Conservation (phyloP, 164 flowering plant genomes). For the Aristolochia contorta region DNA sequence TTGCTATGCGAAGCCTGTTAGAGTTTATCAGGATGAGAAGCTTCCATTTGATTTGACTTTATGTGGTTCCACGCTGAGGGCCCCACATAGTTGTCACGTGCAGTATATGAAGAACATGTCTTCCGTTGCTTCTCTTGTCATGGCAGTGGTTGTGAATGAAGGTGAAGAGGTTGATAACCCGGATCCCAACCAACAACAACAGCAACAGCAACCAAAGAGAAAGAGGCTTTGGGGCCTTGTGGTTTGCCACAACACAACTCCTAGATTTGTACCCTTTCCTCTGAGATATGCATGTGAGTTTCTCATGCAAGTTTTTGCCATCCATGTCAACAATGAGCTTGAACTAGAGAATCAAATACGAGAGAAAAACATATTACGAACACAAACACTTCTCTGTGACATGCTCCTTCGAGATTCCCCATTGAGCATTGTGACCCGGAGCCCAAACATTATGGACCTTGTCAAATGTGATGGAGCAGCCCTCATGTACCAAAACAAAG, state of each 20-base stretch:
- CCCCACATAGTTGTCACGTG: constrained; percentile 82
- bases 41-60: constrained; percentile 65
- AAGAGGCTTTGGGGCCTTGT: constrained; percentile 96
- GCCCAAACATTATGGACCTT: constrained; percentile 84
- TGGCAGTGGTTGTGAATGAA: constrained; percentile 85
- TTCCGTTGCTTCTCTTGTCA: constrained; percentile 82
- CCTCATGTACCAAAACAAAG: constrained; percentile 53
- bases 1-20: constrained; percentile 62
- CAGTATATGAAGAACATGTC: constrained; percentile 91
- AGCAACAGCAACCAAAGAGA: constrained; percentile 41
- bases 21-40: constrained; percentile 74
- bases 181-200: constrained; percentile 22
- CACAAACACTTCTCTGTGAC: constrained; percentile 90
- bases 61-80: constrained; percentile 87
- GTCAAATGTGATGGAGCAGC: constrained; percentile 95
- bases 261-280: constrained; percentile 96
- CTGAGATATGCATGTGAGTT: constrained; percentile 95
- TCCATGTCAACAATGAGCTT: constrained; percentile 79
- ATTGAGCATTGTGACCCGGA: constrained; percentile 76
- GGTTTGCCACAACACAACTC: constrained; percentile 82
- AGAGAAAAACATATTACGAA: constrained; percentile 81
- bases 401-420: constrained; percentile 93
- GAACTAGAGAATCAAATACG: constrained; percentile 72
- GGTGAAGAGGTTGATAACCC: constrained; percentile 45
- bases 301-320: constrained; percentile 89